Evolutionary conservation across 345 rosid genomes (phyloP).

Genomic region (Ailanthus altissimus): DNA sequence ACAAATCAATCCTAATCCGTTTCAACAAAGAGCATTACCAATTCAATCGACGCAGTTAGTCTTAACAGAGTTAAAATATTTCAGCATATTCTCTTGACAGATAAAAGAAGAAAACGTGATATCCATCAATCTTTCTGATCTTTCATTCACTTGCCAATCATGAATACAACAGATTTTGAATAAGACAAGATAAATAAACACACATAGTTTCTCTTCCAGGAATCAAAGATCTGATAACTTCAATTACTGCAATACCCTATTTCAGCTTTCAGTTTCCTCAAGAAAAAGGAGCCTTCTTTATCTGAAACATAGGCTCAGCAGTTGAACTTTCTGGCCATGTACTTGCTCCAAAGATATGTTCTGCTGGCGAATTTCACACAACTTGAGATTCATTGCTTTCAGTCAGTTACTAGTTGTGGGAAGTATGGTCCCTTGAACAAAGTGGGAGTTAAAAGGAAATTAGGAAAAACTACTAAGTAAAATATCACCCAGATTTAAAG

Average conservation of each 20-base stretch:
- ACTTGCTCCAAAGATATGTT: background rate
- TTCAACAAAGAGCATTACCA: no score
- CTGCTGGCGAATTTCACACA: background rate
- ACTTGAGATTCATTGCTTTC: constrained; percentile 4
- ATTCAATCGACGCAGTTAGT: no score
- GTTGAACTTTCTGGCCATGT: background rate
- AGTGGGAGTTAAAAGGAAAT: background rate
- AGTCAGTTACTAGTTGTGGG: background rate
- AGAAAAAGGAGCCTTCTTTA: background rate
- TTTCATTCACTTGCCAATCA: background rate
- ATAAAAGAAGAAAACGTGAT: no score
- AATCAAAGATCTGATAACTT: background rate
- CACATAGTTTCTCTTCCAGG: background rate
- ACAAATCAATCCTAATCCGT: no score
- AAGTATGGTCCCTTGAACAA: background rate
- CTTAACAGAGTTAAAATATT: background rate
- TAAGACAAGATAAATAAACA: background rate
- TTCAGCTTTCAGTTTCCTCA: constrained; percentile 8
- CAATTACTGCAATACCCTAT: background rate
- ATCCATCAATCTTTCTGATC: background rate
- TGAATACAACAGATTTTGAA: background rate
- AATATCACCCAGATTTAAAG: background rate
- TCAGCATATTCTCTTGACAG: background rate
- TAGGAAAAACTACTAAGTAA: background rate
- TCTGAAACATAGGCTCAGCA: background rate